Evolutionary conservation across 306 rosid genomes (phyloP).

Genomic region (Acacia crassicarpa): DNA sequence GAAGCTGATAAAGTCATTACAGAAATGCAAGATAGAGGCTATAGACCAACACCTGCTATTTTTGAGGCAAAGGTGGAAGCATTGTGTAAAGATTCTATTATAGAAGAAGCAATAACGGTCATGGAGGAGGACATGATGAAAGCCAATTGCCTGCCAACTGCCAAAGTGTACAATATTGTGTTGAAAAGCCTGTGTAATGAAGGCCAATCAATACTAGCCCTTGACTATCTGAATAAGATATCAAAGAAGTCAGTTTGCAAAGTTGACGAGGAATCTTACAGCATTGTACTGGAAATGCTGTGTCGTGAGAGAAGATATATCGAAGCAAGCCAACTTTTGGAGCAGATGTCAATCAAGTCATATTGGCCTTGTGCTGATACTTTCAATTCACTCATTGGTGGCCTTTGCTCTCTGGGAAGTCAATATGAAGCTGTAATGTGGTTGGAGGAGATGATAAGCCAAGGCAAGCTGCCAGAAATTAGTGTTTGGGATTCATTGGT

Average conservation of each 20-base stretch:
- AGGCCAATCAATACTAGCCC: conserved; percentile 28
- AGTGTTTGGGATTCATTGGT: conserved; percentile 44
- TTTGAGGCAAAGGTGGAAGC: conserved; percentile 60
- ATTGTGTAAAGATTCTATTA: conserved; percentile 30
- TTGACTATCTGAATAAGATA: conserved; percentile 50
- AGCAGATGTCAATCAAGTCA: conserved; percentile 53
- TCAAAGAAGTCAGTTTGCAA: conserved; percentile 35
- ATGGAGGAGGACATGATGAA: conserved; percentile 52
- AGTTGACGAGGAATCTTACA: conserved; percentile 40
- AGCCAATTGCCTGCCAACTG: conserved; percentile 43
- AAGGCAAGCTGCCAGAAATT: conserved; percentile 48
- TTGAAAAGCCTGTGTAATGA: conserved; percentile 37
- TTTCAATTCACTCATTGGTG: conserved; percentile 47
- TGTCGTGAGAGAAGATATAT: conserved; percentile 41
- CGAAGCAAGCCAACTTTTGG: conserved; percentile 52
- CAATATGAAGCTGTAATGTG: conserved; percentile 59
- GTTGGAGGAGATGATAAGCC: conserved; percentile 64
- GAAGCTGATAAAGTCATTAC: conserved; percentile 44
- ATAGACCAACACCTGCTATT: conserved; percentile 39
- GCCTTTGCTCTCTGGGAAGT: conserved; percentile 48
- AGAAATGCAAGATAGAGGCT: conserved; percentile 47
- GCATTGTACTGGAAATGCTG: conserved; percentile 45
- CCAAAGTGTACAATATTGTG: conserved; percentile 35
- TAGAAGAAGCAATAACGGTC: conserved; percentile 46
- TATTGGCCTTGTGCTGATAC: conserved; percentile 45